Evolutionary conservation across 805 yeast genomes (phyloP).

Genomic region (Barnettozyma botsteinii): DNA sequence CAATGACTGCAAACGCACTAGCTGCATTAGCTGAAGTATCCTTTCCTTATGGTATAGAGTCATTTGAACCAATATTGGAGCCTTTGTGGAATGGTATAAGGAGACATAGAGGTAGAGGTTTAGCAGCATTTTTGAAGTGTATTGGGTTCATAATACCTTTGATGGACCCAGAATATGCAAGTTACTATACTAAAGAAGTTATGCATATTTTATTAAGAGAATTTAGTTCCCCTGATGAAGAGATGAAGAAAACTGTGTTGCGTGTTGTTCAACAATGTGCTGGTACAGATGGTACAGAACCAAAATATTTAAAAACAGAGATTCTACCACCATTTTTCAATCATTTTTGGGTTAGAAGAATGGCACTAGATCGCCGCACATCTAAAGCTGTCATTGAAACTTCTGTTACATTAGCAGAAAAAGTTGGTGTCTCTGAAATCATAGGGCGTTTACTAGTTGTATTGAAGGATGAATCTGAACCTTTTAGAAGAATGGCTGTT

Average conservation of each 20-base stretch:
- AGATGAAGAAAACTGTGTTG: slow-evolving; percentile 72
- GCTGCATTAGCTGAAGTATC: slow-evolving; percentile 75
- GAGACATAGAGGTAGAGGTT: slow-evolving; percentile 67
- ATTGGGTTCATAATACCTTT: slow-evolving; percentile 77
- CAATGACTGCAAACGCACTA: slow-evolving; percentile 65
- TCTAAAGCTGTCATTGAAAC: slow-evolving; percentile 64
- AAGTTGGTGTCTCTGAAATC: slow-evolving; percentile 58
- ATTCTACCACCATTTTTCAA: slow-evolving; percentile 59
- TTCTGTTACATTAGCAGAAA: slow-evolving; percentile 58
- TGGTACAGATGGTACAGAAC: slow-evolving; percentile 50
- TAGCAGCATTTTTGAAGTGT: slow-evolving; percentile 73
- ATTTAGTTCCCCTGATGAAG: slow-evolving; percentile 79
- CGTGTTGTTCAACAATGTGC: slow-evolving; percentile 64
- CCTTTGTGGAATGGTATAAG: slow-evolving; percentile 78
- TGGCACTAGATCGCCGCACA: slow-evolving; percentile 61
- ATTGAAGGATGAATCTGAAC: slow-evolving; percentile 79
- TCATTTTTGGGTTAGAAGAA: slow-evolving; percentile 76
- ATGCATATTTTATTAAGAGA: slow-evolving; percentile 64
- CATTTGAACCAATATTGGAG: slow-evolving; percentile 64
- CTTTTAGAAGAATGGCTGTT: slow-evolving; percentile 71
- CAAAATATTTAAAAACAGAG: slow-evolving; percentile 42
- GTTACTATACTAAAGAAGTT: slow-evolving; percentile 70
- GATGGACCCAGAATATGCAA: slow-evolving; percentile 79
- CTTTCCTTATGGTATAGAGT: slow-evolving; percentile 84
- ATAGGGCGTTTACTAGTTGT: slow-evolving; percentile 50